phyloP scores from a whole-genome alignment of 2,329 filamentous ascomycete species.

The Phialophora tarda region DNA sequence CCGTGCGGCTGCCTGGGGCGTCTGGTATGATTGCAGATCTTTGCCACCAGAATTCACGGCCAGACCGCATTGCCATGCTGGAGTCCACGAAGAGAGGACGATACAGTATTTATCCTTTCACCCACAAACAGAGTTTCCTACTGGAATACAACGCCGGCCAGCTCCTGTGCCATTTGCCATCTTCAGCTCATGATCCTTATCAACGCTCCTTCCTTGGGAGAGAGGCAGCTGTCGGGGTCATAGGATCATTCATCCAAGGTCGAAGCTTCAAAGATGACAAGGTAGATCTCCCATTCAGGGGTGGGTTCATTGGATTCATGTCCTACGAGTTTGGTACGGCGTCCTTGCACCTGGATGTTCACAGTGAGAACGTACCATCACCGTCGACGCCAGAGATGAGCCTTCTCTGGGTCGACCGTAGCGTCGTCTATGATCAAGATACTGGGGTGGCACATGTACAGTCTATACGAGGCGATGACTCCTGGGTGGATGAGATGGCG shows the following conservation, averaged over 20 bases:
- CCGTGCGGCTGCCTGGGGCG: conserved; percentile 24
- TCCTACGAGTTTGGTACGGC: conserved; percentile 82
- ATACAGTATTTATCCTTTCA: conserved; percentile 75
- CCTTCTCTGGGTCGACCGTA: conserved; percentile 76
- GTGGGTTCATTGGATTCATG: conserved; percentile 82
- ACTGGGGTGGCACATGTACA: conserved; percentile 69
- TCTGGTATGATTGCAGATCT: conserved; percentile 36
- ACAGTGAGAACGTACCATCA: conserved; percentile 49
- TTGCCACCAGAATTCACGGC: conserved; percentile 22
- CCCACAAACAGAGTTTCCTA: conserved; percentile 62
- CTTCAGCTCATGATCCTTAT: not conserved
- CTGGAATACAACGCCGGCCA: conserved; percentile 57
- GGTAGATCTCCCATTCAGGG: conserved; percentile 67
- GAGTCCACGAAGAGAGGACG: conserved; percentile 57
- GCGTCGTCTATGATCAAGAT: conserved; percentile 76
- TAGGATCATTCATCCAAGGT: conserved; percentile 27
- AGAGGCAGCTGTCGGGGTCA: conserved; percentile 8
- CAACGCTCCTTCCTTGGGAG: conserved; percentile 11
- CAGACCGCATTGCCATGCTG: conserved; percentile 43
- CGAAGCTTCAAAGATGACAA: conserved; percentile 18
- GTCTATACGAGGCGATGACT: conserved; percentile 57
- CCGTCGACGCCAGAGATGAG: conserved; percentile 70
- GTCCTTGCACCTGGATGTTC: conserved; percentile 46
- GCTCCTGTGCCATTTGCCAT: not conserved
- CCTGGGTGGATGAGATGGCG: conserved; percentile 56